Evolutionary conservation across 306 rosid species (phyloP).

Genomic region (Luffa aegyptiaca): DNA sequence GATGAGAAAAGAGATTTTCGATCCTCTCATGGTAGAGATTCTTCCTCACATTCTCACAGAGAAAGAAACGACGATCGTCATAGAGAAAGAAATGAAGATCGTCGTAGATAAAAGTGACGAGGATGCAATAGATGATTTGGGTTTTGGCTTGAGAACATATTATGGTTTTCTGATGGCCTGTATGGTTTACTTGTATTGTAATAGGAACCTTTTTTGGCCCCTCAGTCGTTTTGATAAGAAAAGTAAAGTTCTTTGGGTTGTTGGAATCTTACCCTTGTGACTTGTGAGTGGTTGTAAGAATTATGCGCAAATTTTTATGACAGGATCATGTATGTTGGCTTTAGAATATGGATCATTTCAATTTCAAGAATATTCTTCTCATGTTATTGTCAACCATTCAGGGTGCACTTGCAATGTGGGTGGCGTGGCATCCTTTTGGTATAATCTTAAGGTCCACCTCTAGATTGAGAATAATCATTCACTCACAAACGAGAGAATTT

Average conservation of each 20-base stretch:
- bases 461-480: not conserved
- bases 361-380: not conserved
- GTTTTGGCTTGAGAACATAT: not conserved
- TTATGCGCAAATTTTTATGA: not conserved
- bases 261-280: not conserved
- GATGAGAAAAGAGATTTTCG: slow-evolving; percentile 4
- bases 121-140: not conserved
- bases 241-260: not conserved
- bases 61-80: not conserved
- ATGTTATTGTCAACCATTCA: not conserved
- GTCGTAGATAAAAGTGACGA: not conserved
- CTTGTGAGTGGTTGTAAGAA: not conserved
- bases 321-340: not conserved
- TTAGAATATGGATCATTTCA: not conserved
- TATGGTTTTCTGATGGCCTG: not conserved
- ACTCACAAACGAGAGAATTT: not conserved
- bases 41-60: not conserved
- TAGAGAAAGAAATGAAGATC: not conserved
- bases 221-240: not conserved
- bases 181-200: not conserved
- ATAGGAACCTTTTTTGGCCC: not conserved
- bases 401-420: not conserved
- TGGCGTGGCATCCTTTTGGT: not conserved
- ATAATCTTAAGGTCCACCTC: not conserved
- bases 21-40: slow-evolving; percentile 9